Base-by-base conservation (phyloP, 768 basidiomycete species). In the Tylopilus plumbeoviolaceoides region DNA sequence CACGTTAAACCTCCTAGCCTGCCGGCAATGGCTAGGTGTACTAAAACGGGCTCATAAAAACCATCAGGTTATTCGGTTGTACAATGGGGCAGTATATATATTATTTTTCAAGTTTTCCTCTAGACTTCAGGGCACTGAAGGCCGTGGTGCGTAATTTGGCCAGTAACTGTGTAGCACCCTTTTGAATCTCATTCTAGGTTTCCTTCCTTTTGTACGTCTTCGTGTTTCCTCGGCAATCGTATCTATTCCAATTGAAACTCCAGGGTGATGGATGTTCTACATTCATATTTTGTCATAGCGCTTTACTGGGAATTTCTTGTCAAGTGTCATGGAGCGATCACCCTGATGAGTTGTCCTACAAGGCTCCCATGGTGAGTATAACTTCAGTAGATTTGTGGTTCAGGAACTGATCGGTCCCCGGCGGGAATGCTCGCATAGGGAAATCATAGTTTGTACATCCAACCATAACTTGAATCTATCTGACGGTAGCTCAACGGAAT, bases 41-140 rank as follows among this genome's bases (percentile, higher is more conserved):
- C 12, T 5, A 17, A 15, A 12, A 36, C 2, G 17, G 35, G 17
- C 35, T 36, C 35, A 36, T 36, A 7, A 17, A 17, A 36, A 41
- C 25, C 0, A 2, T 12, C 17, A 59, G 58, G 48, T 31, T 59
- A 17, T 55, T 45, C 9, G 58, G 58, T 5, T 59, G 58, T 20
- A 51, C 48, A 14, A 6, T 59, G 0, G 58, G 58, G 1, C 58
- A 55, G 31, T 44, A 41, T n/a, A 27, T 48, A 3, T 48, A 55
- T 42, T 60, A 59, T 15, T 56, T 47, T 27, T 7, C 38, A 15
- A 7, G 30, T 11, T 30, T 30, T 30, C 30, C 30, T 30, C 30
- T 30, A 30, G 58, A 59, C 23, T 15, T 51, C 3, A 48, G 25
- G 23, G 27, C 49, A 8, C 17, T 59, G 47, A 59, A 59, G 15